Base-by-base conservation (phyloP, 73 alveolate genomes). In the Paramecium sonneborni region DNA sequence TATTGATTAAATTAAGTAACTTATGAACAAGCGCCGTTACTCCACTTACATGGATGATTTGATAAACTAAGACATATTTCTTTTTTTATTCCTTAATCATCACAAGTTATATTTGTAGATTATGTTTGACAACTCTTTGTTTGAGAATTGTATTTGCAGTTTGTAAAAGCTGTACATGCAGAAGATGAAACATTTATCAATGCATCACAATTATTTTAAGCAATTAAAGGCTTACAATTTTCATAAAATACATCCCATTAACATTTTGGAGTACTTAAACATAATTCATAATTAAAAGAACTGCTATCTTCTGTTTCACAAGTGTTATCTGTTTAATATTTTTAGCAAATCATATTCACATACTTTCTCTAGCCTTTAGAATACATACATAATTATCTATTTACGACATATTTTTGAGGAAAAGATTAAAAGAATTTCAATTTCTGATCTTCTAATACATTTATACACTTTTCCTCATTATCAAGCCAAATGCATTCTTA, bases 401-500 rank as follows among this genome's bases (percentile, higher is more conserved):
- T 72, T 34, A 38, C 57, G 12, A 38, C 26, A 18, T 14, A 14
- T 34, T 15, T n/a, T 8, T 20, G 5, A 0, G 86, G 86, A 21
- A 72, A 35, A 8, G 86, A 30, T 21, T 72, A 9, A 72, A 72
- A 72, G 5, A 12, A 37, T 18, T 20, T 21, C 12, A 72, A 72
- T 72, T 28, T 28, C 9, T 12, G 62, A 72, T 72, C 57, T n/a
- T 15, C 26, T 34, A 35, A 15, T 3, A 38, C 57, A 11, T 72
- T 72, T 15, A 72, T 38, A 35, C 86, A 72, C 20, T 72, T 72
- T 0, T n/a, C 18, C 1, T 72, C 86, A 34, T 14, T 35, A 72
- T 72, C 86, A 8, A 72, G 57, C 90, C 90, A 79, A 11, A 79
- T 30, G 15, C 90, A 79, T 62, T 18, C 46, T 79, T 79, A 15